Base-by-base conservation (phyloP, 2,329 filamentous ascomycete species). In the Ascocoryne sarcoides region DNA sequence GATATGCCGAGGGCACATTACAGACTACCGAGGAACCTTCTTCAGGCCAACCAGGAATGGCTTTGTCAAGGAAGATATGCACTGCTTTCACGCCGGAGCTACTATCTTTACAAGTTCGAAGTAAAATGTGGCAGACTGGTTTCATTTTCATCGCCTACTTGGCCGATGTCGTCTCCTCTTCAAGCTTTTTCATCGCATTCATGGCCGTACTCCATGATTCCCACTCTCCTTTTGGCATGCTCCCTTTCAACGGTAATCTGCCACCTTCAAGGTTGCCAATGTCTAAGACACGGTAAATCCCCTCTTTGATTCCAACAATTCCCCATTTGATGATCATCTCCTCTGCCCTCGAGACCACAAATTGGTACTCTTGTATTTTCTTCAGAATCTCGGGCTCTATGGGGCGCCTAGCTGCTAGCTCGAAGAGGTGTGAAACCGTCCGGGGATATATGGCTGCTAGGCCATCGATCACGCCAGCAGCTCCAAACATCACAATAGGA, bases 391-490 rank as follows among this genome's bases (percentile, higher is more conserved):
- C 64, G 17, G 59, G 65, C 20, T 63, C 62, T 0, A 60, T 45
- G 34, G 56, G 59, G 16, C 59, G 60, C 37, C 62, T 53, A 4
- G 31, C 56, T 44, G 61, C 61, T 17, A 76, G 57, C 33, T 69
- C 63, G 58, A 70, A 78, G 4, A 82, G 64, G 16, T 65, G 61
- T 32, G 75, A 68, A 2, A 81, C 65, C 0, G 73, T 68, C 52
- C 71, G 70, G 21, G 77, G 77, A 58, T 76, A 81, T 59, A 79
- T 69, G 12, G 71, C 75, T 3, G 76, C 75, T 28, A 81, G 65
- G n/a, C 75, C 78, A 47, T 82, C 78, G 44, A 82, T 80, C 32
- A 76, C 76, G 10, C 76, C 77, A 7, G 72, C 75, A 5, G 74
- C 75, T 36, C 76, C 75, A 45, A 80, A 73, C 32, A 71, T 61